phyloP scores from a whole-genome alignment of 2,329 filamentous ascomycete species.

The Domatiomyces globalis region DNA sequence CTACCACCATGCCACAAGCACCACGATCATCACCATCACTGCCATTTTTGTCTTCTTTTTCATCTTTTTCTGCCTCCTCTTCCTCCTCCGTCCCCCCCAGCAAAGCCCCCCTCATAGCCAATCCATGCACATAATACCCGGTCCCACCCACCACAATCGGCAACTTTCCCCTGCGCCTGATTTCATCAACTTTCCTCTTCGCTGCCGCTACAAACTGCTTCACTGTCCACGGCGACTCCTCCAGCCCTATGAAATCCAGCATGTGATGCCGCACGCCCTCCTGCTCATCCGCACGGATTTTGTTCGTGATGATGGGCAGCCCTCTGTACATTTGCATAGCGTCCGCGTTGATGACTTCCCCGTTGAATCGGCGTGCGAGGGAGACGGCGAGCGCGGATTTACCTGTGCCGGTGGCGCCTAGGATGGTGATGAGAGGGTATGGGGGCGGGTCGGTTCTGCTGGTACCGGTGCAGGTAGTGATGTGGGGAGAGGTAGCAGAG shows the following conservation, averaged over 20 bases:
- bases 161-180: slow-evolving; percentile 60
- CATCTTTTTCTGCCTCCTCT: slow-evolving; percentile 16
- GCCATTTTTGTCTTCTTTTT: slow-evolving; percentile 33
- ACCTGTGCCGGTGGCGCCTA: slow-evolving; percentile 84
- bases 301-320: slow-evolving; percentile 89
- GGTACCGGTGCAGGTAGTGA: slow-evolving; percentile 1
- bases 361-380: slow-evolving; percentile 66
- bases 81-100: slow-evolving; percentile 27
- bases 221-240: slow-evolving; percentile 72
- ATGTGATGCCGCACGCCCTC: slow-evolving; percentile 77
- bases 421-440: slow-evolving; percentile 59
- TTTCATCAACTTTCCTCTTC: slow-evolving; percentile 56
- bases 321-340: slow-evolving; percentile 96
- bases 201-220: slow-evolving; percentile 61
- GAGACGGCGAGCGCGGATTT: slow-evolving; percentile 89
- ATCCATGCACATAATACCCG: slow-evolving; percentile 83
- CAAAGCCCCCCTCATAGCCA: slow-evolving; percentile 65
- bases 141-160: slow-evolving; percentile 90
- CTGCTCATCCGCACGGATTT: slow-evolving; percentile 61
- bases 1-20: slow-evolving; percentile 44
- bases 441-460: slow-evolving; percentile 4
- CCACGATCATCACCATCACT: neutral
- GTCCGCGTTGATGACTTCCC: slow-evolving; percentile 93
- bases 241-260: slow-evolving; percentile 60
- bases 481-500: neutral